Base-by-base conservation (phyloP, 176 grass and related monocot species). In the Leersia perrieri region DNA sequence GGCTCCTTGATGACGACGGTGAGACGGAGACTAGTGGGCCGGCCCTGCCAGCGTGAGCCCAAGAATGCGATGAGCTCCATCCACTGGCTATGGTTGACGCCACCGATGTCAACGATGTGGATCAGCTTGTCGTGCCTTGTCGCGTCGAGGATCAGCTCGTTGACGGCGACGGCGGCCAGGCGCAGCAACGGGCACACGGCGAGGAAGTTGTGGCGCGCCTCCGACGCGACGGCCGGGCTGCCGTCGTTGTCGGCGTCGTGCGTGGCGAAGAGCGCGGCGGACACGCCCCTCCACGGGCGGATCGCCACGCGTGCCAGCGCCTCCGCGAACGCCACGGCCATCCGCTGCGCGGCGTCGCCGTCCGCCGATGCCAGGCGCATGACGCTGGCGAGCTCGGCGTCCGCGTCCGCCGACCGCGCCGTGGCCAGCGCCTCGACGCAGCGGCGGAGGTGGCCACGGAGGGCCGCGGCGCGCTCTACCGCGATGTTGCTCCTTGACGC, bases 291-390 rank as follows among this genome's bases (percentile, higher is more conserved):
- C 39, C 83, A 88, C 0, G 71, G 58, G 4, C 85, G 89, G 29
- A 91, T 70, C 7, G 71, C 70, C 14, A 85, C 81, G 5, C 66
- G 81, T 9, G 81, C 85, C 42, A 91, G 62, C 20, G 89, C 85
- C 36, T 41, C 33, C 3, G 76, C 60, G 63, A 91, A 85, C 44
- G 61, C 44, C 7, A 76, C 40, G 27, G 85, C 85, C 47, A 91
- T 66, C 8, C 89, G 76, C 60, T 91, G 89, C 85, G 85, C 84
- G 81, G 89, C 76, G 65, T 91, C 85, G 26, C 89, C 89, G 7
- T 87, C 81, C 25, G 81, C 51, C 18, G 81, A 70, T 28, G 89
- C 82, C 22, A 88, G 58, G 8, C 68, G 53, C 0, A 82, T 69
- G 74, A 88, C 85, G 55, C 82, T 77, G 41, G 74, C 85, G 29